Evolutionary conservation across 768 basidiomycete genomes (phyloP), one percentile per base, ranked within the genome.

Genomic region (Exidia glandulosa): DNA sequence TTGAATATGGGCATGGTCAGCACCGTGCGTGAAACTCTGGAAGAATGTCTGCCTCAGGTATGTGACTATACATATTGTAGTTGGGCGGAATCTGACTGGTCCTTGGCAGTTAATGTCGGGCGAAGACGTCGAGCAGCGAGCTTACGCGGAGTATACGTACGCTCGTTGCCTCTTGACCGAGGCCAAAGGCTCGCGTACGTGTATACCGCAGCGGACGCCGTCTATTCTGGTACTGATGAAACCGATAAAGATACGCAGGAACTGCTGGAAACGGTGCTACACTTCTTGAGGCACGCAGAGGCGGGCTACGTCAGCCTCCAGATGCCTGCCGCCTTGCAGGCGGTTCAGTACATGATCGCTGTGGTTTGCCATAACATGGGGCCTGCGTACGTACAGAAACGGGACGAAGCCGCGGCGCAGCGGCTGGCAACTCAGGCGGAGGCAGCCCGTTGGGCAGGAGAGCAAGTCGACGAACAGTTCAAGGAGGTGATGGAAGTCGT

Each of bases 21-120:
- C 65, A 78, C 82, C 61, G 84, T 82, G 60, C 76, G 74, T 63
- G 78, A 76, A 60, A 77, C 91, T 56, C 65, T 94, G 52, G 85
- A 90, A 55, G 89, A 88, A 61, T 82, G 91, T 52, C 80, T 92
- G 77, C 90, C 90, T 25, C 90, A 92, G 74, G 90, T 86, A 60
- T 61, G 74, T 64, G 41, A 19, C 5, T 5, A 9, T 10, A 34
- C 23, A 19, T 33, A 33, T 60, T 12, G 55, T 16, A 9, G 16
- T 61, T 32, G 1, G 32, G 32, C 32, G 23, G 12, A 25, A n/a
- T 33, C 19, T n/a, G 10, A 12, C 29, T 27, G 36, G 31, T 16
- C 2, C 31, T 25, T 19, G 54, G 2, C 62, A 90, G 88, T 72
- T 91, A 34, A 82, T 90, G 50, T 74, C 73, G 57, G 90, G 87